Evolutionary conservation across 805 yeast species (phyloP), one percentile per base, ranked within the genome.

Genomic region (Candida saitoana): DNA sequence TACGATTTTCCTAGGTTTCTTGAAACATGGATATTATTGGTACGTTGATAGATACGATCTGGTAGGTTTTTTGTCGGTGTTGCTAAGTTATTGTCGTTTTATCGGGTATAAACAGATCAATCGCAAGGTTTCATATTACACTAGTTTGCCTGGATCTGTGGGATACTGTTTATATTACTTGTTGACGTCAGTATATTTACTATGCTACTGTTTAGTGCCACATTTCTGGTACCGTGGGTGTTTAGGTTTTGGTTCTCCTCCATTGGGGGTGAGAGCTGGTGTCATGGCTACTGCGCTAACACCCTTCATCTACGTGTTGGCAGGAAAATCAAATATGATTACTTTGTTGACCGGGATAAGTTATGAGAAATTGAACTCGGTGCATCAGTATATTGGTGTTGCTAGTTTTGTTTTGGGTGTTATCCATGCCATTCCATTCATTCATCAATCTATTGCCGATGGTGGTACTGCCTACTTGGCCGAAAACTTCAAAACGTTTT

Each of bases 191-290:
- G 63, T 40, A 34, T 78, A 43, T 43, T 16, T 67, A 59, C 39
- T 56, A 52, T 40, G 67, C 43, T 53, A 70, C 31, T 73, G 71
- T 46, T 65, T 55, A n/a, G 57, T 62, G 2, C 82, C 82, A 5
- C 76, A 71, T 40, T 66, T 67, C 37, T 76, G 73, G 69, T 73
- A 73, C 46, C 58, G 82, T 42, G 76, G 59, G 0, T 79, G 84
- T 52, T 27, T 58, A 3, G 79, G 77, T 0, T 77, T 77, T 55
- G 84, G 83, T 1, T 65, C 79, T 3, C 79, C 82, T n/a, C 83
- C 82, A 7, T 45, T 79, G 27, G 79, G 79, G 0, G 71, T 74
- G 1, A 56, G 83, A 37, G 62, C 81, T 1, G 82, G 82, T 2
- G 46, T 75, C 20, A 69, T 73, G 70, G 69, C 77, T 1, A 59